Evolutionary conservation across 176 grass and related monocot species (phyloP), one percentile per base, ranked within the genome.

Genomic region (Melocanna baccifera): DNA sequence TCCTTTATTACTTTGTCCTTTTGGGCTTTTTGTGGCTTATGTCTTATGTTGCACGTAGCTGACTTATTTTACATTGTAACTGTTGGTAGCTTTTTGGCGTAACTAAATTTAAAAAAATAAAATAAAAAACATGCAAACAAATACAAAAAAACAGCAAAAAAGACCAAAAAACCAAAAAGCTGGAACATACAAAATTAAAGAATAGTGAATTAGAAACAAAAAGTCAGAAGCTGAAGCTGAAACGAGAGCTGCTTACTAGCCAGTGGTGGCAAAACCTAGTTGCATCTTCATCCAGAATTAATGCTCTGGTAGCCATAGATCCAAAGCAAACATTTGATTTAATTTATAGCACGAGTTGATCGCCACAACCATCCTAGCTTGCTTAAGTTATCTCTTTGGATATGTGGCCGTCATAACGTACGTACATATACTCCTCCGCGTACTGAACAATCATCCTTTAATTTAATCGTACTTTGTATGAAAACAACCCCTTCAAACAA

Each of bases 221-320:
- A n/a, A n/a, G n/a, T n/a, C n/a, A n/a, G n/a, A n/a, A n/a, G n/a
- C n/a, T n/a, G n/a, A n/a, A n/a, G n/a, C n/a, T n/a, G n/a, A n/a
- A n/a, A n/a, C n/a, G n/a, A n/a, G n/a, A n/a, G n/a, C n/a, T n/a
- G n/a, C 47, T 56, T 25, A 34, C 26, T 25, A 6, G 37, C 39
- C 26, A 82, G 51, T 46, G 19, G 62, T 30, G 85, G 48, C 37
- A 81, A 26, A 75, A 76, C 29, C 62, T 63, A 36, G 78, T n/a
- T 48, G 62, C 29, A 42, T 40, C 70, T 82, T 74, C 50, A 69
- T 76, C 71, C 71, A 82, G 26, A 87, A 40, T n/a, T 36, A 36
- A 87, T 68, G 20, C 47, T 37, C 20, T 28, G 13, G 43, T 63
- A 72, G 71, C 58, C 32, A 20, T 71, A 55, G 64, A 81, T 61